These are phyloP conservation scores for Termitomyces sp. DNA, from an alignment of 768 basidiomycete genomes.

Conservation along the genomic window DNA sequence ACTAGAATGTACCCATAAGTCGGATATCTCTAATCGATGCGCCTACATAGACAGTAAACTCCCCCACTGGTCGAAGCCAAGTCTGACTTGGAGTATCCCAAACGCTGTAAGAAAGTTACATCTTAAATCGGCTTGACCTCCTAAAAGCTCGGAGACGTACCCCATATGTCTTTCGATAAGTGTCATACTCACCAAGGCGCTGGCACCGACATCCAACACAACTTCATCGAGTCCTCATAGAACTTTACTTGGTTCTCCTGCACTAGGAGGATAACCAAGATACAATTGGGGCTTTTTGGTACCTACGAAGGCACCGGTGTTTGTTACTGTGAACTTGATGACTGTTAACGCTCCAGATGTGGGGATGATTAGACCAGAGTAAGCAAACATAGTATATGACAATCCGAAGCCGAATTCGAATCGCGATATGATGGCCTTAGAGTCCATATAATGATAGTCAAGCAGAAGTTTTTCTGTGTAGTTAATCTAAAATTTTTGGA, in stretches of 20 bases:
- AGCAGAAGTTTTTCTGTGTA: slow-evolving; percentile 64
- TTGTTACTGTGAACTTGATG: slow-evolving; percentile 42
- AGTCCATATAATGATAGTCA: slow-evolving; percentile 67
- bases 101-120: too few relatives aligned
- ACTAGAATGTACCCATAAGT: slow-evolving; percentile 29
- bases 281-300: slow-evolving; percentile 56
- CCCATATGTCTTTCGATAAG: slow-evolving; percentile 42
- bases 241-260: slow-evolving; percentile 47
- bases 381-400: slow-evolving; percentile 69
- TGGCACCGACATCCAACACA: slow-evolving; percentile 32
- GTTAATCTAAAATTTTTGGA: slow-evolving; percentile 40
- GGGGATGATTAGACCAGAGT: slow-evolving; percentile 45
- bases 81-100: too few relatives aligned
- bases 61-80: too few relatives aligned
- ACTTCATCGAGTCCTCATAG: slow-evolving; percentile 52
- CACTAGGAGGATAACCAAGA: slow-evolving; percentile 40
- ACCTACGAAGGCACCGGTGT: slow-evolving; percentile 45
- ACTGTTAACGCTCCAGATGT: slow-evolving; percentile 29
- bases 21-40: slow-evolving; percentile 47
- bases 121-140: too few relatives aligned
- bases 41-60: slow-evolving; percentile 43
- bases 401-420: slow-evolving; percentile 73
- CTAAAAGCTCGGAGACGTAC: slow-evolving; percentile 35
- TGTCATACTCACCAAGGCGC: slow-evolving; percentile 31
- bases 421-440: slow-evolving; percentile 46